phyloP scores from a whole-genome alignment of 129 eudicot species.

The Tagetes erecta region DNA sequence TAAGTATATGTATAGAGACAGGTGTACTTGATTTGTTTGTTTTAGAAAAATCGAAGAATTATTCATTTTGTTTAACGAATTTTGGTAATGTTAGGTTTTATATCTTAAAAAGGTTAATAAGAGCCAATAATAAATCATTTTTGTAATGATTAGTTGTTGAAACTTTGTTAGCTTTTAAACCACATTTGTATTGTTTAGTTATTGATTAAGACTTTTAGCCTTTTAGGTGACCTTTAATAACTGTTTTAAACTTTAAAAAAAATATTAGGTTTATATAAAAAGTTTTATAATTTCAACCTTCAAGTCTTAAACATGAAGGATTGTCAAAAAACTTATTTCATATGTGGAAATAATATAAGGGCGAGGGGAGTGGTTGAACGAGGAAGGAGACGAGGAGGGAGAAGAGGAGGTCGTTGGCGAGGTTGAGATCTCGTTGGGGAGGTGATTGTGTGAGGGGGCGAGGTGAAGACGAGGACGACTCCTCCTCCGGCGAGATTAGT shows the following conservation, averaged over 20 bases:
- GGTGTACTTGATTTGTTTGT: conserved; percentile 2
- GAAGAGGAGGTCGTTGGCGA: too few species aligned
- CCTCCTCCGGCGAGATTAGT: too few species aligned
- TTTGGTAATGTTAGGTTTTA: neutral
- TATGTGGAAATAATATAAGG: too few species aligned
- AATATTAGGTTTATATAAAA: too few species aligned
- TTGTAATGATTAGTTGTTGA: neutral
- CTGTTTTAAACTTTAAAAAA: neutral
- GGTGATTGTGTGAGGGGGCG: too few species aligned
- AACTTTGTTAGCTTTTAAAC: neutral
- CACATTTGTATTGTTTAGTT: neutral
- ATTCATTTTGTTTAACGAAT: neutral
- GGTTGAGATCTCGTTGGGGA: too few species aligned
- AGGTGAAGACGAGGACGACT: too few species aligned
- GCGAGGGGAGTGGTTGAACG: too few species aligned
- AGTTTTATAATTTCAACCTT: neutral
- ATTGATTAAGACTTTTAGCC: neutral
- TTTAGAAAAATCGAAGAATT: conserved; percentile 6
- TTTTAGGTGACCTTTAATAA: neutral
- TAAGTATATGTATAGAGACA: neutral
- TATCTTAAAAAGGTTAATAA: neutral
- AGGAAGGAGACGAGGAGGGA: too few species aligned
- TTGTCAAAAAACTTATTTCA: too few species aligned
- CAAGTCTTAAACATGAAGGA: too few species aligned
- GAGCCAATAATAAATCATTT: neutral